Evolutionary conservation across 768 basidiomycete species (phyloP).

Genomic region (Tylopilus subfusipes): DNA sequence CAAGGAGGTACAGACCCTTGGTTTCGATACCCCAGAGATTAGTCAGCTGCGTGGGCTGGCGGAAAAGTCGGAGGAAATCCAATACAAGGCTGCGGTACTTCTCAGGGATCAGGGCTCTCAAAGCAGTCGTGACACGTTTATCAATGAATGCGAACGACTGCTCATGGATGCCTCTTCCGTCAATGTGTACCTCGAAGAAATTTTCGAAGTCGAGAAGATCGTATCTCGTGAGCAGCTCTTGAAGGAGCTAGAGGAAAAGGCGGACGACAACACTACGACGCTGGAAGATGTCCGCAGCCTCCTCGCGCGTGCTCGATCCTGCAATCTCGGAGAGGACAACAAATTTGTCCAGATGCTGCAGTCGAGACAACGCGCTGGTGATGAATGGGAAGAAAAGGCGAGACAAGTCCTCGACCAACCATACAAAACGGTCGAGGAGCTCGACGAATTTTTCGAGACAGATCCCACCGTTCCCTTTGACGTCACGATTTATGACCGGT

Average conservation of each 20-base stretch:
- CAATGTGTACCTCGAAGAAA: constrained; percentile 81
- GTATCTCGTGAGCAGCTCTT: constrained; percentile 76
- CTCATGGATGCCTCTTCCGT: constrained; percentile 68
- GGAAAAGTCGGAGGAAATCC: constrained; percentile 62
- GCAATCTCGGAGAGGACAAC: constrained; percentile 63
- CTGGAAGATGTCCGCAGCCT: constrained; percentile 76
- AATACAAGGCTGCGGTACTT: constrained; percentile 49
- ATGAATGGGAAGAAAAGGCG: constrained; percentile 75
- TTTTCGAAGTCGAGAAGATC: constrained; percentile 73
- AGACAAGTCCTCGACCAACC: constrained; percentile 62
- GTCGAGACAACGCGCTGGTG: constrained; percentile 61
- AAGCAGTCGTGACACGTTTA: constrained; percentile 51
- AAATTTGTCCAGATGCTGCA: constrained; percentile 61
- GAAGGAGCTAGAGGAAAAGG: constrained; percentile 67
- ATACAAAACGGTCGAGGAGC: constrained; percentile 69
- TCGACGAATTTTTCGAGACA: constrained; percentile 67
- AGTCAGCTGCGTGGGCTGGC: constrained; percentile 49
- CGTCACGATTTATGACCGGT: constrained; percentile 56
- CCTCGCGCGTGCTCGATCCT: constrained; percentile 65
- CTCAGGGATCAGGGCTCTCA: constrained; percentile 42
- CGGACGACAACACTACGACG: constrained; percentile 63
- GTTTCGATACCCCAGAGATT: constrained; percentile 84
- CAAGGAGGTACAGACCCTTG: constrained; percentile 68
- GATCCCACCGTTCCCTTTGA: constrained; percentile 70
- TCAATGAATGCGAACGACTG: constrained; percentile 69